A percentile compares a stretch with the other conserved stretches of the same genome.
phyloP scores from a whole-genome alignment of 75 land plant genomes.

The Azolla pinnata region DNA sequence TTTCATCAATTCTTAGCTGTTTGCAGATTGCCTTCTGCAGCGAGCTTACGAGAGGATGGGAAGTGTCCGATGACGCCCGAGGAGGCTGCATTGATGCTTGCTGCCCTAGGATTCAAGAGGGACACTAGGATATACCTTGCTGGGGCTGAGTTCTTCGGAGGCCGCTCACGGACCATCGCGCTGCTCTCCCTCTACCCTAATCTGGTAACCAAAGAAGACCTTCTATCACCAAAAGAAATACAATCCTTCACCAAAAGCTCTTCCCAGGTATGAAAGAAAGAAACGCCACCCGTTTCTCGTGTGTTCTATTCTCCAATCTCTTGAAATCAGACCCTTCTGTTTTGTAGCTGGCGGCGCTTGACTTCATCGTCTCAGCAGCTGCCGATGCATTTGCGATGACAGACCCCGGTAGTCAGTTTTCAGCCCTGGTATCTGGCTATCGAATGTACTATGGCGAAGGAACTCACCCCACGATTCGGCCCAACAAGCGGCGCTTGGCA shows the following conservation, averaged over 20 bases:
- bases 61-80: conserved; percentile 90
- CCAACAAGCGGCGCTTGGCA: conserved; percentile 76
- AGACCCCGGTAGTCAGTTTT: conserved; percentile 89
- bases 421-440: conserved; percentile 73
- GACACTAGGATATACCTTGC: conserved; percentile 74
- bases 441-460: conserved; percentile 80
- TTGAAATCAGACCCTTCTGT: background rate
- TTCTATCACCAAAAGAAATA: conserved; percentile 69
- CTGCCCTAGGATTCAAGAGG: conserved; percentile 90
- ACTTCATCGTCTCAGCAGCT: conserved; percentile 72
- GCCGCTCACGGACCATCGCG: conserved; percentile 61
- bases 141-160: conserved; percentile 85
- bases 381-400: conserved; percentile 94
- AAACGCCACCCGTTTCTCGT: too few relatives aligned
- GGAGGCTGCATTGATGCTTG: conserved; percentile 86
- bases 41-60: conserved; percentile 50
- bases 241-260: conserved; percentile 67
- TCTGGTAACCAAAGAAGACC: conserved; percentile 81
- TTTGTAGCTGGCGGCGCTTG: conserved; percentile 83
- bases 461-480: conserved; percentile 61
- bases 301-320: background rate
- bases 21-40: conserved; percentile 62
- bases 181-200: conserved; percentile 71
- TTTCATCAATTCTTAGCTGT: background rate
- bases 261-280: conserved; percentile 91